Evolutionary conservation across 805 yeast genomes (phyloP).

Genomic region (Tetrapisispora iriomotensis): DNA sequence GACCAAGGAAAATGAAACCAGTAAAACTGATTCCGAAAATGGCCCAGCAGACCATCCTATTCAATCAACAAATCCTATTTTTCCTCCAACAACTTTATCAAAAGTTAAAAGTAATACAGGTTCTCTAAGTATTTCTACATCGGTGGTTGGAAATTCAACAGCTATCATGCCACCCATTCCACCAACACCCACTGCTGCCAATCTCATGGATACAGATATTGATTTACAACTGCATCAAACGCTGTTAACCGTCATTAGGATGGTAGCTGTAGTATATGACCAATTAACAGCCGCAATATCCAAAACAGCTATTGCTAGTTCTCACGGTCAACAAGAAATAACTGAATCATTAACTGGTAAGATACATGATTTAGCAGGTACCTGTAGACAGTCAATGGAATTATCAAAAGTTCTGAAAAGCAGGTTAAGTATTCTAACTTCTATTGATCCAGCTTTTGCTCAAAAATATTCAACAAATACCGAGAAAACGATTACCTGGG

Average conservation of each 20-base stretch:
- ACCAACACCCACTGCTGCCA: conserved; percentile 2
- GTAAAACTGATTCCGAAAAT: background rate
- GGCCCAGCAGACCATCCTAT: background rate
- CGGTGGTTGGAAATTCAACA: background rate
- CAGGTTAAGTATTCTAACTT: conserved; percentile 41
- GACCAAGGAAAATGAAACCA: background rate
- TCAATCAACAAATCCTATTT: background rate
- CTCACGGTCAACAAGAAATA: conserved; percentile 33
- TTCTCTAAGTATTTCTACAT: background rate
- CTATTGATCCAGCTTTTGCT: conserved; percentile 10
- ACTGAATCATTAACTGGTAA: conserved; percentile 37
- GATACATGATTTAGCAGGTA: conserved; percentile 66
- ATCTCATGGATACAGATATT: conserved; percentile 18
- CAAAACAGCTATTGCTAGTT: conserved; percentile 49
- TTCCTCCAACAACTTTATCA: background rate
- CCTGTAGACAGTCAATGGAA: conserved; percentile 77
- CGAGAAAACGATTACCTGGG: conserved; percentile 67
- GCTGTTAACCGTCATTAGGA: conserved; percentile 48
- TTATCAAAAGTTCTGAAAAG: conserved; percentile 56
- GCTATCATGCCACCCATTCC: conserved; percentile 5
- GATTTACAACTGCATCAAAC: conserved; percentile 62
- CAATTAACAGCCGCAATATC: conserved; percentile 62
- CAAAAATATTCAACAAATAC: conserved; percentile 34
- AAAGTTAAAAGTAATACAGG: background rate
- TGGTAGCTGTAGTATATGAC: conserved; percentile 69